Conservation (phyloP, 805 yeast genomes). For the Clavispora asparagi region DNA sequence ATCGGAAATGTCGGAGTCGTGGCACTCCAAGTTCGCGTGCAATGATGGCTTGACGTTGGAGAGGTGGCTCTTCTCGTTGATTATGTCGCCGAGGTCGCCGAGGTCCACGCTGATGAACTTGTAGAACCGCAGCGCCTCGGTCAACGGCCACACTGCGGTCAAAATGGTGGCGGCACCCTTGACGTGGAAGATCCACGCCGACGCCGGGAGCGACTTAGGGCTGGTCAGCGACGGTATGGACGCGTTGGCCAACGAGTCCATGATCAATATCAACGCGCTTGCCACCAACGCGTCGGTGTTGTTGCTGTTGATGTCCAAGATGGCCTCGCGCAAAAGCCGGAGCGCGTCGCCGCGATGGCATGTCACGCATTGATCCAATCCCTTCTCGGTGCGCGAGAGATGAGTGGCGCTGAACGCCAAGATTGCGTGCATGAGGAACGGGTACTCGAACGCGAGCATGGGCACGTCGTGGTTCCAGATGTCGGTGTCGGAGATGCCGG, state of each 20-base stretch:
- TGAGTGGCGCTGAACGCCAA: conserved; percentile 92
- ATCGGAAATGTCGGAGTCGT: conserved; percentile 80
- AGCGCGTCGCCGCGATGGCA: conserved; percentile 86
- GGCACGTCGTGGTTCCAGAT: conserved; percentile 91
- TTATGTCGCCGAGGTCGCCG: conserved; percentile 80
- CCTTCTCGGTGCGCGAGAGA: conserved; percentile 68
- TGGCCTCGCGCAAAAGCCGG: conserved; percentile 76
- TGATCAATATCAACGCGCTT: conserved; percentile 78
- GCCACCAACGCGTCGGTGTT: conserved; percentile 94
- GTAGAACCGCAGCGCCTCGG: conserved; percentile 39
- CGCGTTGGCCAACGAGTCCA: conserved; percentile 94
- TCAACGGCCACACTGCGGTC: conserved; percentile 92
- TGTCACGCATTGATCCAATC: conserved; percentile 76
- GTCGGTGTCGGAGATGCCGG: conserved; percentile 80
- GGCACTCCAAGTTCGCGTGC: conserved; percentile 65
- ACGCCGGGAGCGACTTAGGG: conserved; percentile 69
- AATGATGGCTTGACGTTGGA: conserved; percentile 17
- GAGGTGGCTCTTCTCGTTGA: conserved; percentile 32
- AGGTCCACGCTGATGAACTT: conserved; percentile 74
- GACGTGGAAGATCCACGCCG: conserved; percentile 96
- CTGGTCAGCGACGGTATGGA: conserved; percentile 48
- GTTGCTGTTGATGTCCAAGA: conserved; percentile 72
- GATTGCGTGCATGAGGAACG: conserved; percentile 88
- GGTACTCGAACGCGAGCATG: conserved; percentile 77
- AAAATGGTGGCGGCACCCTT: conserved; percentile 95